Base-by-base conservation (phyloP, 352 stramenopile genomes). In the Phytophthora pisi region DNA sequence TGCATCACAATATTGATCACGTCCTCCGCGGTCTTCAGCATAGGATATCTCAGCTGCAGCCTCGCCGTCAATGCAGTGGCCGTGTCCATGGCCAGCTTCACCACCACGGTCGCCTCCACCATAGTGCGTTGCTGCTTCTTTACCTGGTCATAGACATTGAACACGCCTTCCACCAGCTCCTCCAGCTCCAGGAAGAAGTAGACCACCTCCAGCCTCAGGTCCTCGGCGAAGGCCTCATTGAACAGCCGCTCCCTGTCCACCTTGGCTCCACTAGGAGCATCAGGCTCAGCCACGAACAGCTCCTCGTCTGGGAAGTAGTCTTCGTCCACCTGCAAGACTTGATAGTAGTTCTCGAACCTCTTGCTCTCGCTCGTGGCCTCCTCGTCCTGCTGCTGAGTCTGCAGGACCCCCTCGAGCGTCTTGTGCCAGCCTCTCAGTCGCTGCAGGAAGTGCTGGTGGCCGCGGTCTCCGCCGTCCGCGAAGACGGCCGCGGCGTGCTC, bases 141-240 rank as follows among this genome's bases (percentile, higher is more conserved):
- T 23, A 78, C 70, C 5, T 68, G 61, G 15, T 49, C 36, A 18
- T 70, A 70, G 20, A 58, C 60, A 8, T 9, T 51, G 26, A 72
- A 65, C 5, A 74, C 70, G 3, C 34, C 64, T 8, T 58, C 57
- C 4, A 24, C 51, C 11, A 62, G 16, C 28, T 62, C 56, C 18
- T 73, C 66, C 24, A 75, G 49, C 47, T 78, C 66, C 42, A 78
- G 45, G 16, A 75, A 49, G 31, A 70, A 58, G 36, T 51, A 66
- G 28, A 62, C 49, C 2, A 69, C 45, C 42, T 72, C 70, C 9
- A 65, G 45, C 18, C 60, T 23, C 30, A 71, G 40, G 50, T 72
- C 61, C 7, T 74, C 45, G 5, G 52, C 30, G 28, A 78, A 78
- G 4, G 66, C 66, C 6, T 61, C 66, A 15, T 66, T 53, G 24